A percentile compares a stretch with the other conserved stretches of the same genome.
phyloP scores from a whole-genome alignment of 805 yeast species.

The Groenewaldozyma tartarivorans region DNA sequence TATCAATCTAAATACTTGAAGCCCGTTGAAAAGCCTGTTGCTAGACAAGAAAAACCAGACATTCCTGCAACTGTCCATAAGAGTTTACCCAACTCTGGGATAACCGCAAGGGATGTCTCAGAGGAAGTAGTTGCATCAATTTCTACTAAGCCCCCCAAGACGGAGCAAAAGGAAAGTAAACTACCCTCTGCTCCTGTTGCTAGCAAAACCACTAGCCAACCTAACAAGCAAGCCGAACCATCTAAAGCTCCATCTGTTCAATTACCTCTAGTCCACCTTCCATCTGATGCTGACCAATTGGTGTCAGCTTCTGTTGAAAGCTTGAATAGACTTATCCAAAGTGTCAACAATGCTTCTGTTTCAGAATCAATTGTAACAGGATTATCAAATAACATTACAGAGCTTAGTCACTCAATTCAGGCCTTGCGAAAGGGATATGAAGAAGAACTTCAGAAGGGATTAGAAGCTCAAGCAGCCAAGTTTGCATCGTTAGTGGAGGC shows the following conservation, averaged over 20 bases:
- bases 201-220: not conserved
- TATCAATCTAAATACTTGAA: constrained; percentile 4
- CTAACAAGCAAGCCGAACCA: not conserved
- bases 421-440: constrained; percentile 14
- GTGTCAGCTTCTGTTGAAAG: constrained; percentile 18
- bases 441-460: constrained; percentile 16
- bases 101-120: not conserved
- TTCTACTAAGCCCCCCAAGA: constrained; percentile 4
- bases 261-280: constrained; percentile 14
- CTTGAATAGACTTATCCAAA: constrained; percentile 8
- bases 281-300: constrained; percentile 15
- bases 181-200: constrained; percentile 1
- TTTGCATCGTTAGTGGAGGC: constrained; percentile 20
- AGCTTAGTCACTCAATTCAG: constrained; percentile 16
- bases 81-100: not conserved
- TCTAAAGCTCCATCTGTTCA: constrained; percentile 20
- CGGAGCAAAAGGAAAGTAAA: constrained; percentile 2
- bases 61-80: not conserved
- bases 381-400: constrained; percentile 17
- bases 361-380: constrained; percentile 15
- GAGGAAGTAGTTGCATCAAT: constrained; percentile 1
- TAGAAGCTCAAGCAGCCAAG: constrained; percentile 26
- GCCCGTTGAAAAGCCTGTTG: constrained; percentile 19
- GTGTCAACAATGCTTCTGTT: constrained; percentile 11
- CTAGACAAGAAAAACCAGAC: constrained; percentile 1